These are phyloP conservation scores for Tolypocladium guangdongense DNA, from an alignment of 2,329 filamentous ascomycete genomes.

Conservation along the genomic window DNA sequence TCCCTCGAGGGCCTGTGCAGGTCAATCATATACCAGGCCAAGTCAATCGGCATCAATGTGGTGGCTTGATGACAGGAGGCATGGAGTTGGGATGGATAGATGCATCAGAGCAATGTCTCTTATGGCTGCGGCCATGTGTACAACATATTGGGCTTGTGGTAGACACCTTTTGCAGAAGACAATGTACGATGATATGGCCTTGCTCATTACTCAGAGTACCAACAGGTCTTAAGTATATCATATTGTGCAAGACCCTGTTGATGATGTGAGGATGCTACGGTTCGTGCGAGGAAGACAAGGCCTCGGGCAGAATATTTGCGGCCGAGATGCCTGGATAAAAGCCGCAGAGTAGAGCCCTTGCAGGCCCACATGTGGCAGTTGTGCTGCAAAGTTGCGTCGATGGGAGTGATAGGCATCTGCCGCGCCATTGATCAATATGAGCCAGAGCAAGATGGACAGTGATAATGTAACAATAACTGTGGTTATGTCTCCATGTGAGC, in stretches of 20 bases:
- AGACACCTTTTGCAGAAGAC: not conserved
- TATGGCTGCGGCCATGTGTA: constrained; percentile 2
- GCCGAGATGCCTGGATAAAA: not conserved
- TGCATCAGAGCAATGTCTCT: constrained; percentile 1
- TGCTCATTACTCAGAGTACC: not conserved
- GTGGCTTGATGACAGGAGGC: constrained; percentile 35
- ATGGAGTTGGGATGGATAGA: not conserved
- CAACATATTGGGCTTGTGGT: not conserved
- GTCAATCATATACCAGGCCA: constrained; percentile 63
- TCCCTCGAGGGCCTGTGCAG: constrained; percentile 61
- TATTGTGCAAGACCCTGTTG: not conserved
- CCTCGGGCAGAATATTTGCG: not conserved
- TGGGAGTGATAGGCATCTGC: not conserved
- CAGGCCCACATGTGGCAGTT: not conserved
- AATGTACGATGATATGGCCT: not conserved
- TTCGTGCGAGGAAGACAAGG: not conserved
- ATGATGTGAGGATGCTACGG: not conserved
- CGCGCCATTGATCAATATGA: not conserved
- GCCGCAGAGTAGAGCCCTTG: not conserved
- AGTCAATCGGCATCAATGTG: constrained; percentile 63
- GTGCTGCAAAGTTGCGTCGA: not conserved
- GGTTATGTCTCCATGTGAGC: not conserved
- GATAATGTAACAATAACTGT: not conserved
- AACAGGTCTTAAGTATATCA: not conserved
- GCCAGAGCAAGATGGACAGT: not conserved